These are phyloP conservation scores for Aspergillus arachidicola DNA, from an alignment of 2,329 filamentous ascomycete genomes.

Conservation along the genomic window DNA sequence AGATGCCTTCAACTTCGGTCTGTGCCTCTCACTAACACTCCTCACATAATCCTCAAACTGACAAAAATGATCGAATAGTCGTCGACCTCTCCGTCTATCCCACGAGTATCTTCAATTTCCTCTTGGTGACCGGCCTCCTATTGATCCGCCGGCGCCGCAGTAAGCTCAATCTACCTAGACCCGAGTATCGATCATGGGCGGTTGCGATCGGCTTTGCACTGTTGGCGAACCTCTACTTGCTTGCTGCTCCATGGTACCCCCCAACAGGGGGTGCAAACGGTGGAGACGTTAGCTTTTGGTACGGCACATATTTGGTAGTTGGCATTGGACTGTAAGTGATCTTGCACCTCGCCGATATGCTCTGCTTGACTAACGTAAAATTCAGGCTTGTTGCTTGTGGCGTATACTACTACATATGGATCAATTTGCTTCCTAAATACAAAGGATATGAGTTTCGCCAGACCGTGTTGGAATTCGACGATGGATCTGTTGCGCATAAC, in stretches of 20 bases:
- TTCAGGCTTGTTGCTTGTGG: slow-evolving; percentile 55
- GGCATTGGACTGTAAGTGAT: slow-evolving; percentile 64
- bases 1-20: slow-evolving; percentile 65
- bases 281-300: slow-evolving; percentile 73
- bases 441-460: slow-evolving; percentile 60
- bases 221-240: slow-evolving; percentile 61
- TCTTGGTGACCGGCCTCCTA: slow-evolving; percentile 60
- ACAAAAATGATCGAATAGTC: slow-evolving; percentile 42
- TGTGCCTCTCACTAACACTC: background rate
- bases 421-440: slow-evolving; percentile 57
- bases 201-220: slow-evolving; percentile 62
- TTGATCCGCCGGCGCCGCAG: slow-evolving; percentile 59
- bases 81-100: slow-evolving; percentile 64
- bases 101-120: slow-evolving; percentile 57
- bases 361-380: background rate
- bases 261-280: slow-evolving; percentile 61
- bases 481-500: slow-evolving; percentile 51
- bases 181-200: slow-evolving; percentile 64
- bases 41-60: background rate
- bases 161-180: slow-evolving; percentile 50
- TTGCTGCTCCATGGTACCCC: slow-evolving; percentile 74
- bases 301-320: slow-evolving; percentile 67
- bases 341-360: background rate
- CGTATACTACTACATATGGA: slow-evolving; percentile 63
- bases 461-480: slow-evolving; percentile 55